Evolutionary conservation across 192 early-diverging fungal species (phyloP).

Genomic region (Backusella liffmaniae): DNA sequence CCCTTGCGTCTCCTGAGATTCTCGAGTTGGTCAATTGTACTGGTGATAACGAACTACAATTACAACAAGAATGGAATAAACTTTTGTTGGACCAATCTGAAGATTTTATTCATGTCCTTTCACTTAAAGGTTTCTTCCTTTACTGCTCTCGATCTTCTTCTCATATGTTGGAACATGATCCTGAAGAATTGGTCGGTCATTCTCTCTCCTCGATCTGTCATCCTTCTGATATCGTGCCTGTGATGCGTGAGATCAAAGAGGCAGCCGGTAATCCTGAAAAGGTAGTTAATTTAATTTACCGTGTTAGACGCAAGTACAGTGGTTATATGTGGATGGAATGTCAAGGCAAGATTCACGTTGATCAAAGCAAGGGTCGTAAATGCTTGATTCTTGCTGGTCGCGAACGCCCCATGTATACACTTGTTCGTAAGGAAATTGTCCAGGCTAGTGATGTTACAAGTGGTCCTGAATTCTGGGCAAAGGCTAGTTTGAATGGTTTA

Average conservation of each 20-base stretch:
- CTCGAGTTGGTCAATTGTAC: slow-evolving; percentile 36
- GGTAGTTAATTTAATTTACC: slow-evolving; percentile 56
- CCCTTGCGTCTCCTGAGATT: slow-evolving; percentile 30
- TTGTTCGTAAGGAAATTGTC: slow-evolving; percentile 25
- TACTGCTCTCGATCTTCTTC: slow-evolving; percentile 50
- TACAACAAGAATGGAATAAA: slow-evolving; percentile 38
- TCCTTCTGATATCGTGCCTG: slow-evolving; percentile 62
- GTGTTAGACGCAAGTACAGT: slow-evolving; percentile 50
- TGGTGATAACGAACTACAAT: slow-evolving; percentile 27
- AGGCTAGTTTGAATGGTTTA: slow-evolving; percentile 53
- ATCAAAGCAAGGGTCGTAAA: slow-evolving; percentile 63
- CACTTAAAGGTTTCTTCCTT: slow-evolving; percentile 67
- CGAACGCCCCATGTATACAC: slow-evolving; percentile 41
- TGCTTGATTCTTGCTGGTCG: slow-evolving; percentile 63
- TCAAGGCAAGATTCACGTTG: slow-evolving; percentile 60
- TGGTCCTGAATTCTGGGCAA: slow-evolving; percentile 56
- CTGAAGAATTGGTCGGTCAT: slow-evolving; percentile 55
- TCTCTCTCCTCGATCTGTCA: slow-evolving; percentile 59
- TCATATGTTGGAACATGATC: slow-evolving; percentile 51
- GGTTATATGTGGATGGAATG: slow-evolving; percentile 67
- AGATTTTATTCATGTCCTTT: slow-evolving; percentile 66
- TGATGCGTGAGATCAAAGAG: slow-evolving; percentile 62
- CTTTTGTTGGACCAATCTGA: slow-evolving; percentile 50
- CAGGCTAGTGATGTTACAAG: slow-evolving; percentile 5
- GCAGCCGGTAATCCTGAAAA: slow-evolving; percentile 32